Conservation (phyloP, 2,329 filamentous ascomycete species). For the Herpotrichia juniperi region DNA sequence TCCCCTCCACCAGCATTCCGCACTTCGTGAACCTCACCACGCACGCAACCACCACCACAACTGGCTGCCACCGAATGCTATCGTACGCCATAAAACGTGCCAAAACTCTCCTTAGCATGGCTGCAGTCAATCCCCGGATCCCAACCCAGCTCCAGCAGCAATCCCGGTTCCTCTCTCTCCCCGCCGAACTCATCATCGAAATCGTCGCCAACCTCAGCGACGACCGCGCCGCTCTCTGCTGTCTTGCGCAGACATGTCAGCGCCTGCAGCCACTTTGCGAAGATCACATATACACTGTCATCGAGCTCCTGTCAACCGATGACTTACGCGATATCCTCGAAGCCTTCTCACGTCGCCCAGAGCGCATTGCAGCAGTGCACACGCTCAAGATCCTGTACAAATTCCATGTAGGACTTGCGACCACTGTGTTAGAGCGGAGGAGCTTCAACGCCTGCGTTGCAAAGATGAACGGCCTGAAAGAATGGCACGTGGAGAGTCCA, state of each 20-base stretch:
- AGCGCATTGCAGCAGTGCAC: constrained; percentile 36
- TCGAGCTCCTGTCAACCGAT: constrained; percentile 33
- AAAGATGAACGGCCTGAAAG: constrained; percentile 36
- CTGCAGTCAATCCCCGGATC: too few relatives aligned
- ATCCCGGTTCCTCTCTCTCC: constrained; percentile 12
- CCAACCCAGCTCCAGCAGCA: neutral
- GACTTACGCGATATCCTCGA: constrained; percentile 31
- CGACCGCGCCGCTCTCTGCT: constrained; percentile 29
- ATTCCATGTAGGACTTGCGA: constrained; percentile 23
- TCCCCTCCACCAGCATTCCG: too few relatives aligned
- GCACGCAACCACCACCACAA: too few relatives aligned
- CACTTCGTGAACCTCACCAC: too few relatives aligned
- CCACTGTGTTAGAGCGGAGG: constrained; percentile 26
- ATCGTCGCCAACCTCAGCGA: constrained; percentile 32
- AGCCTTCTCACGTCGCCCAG: constrained; percentile 28
- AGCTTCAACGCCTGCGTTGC: constrained; percentile 35
- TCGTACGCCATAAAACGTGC: too few relatives aligned
- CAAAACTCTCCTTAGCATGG: neutral
- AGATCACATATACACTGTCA: constrained; percentile 37
- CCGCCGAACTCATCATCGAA: constrained; percentile 34
- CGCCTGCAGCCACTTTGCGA: constrained; percentile 38
- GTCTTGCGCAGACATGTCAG: constrained; percentile 36
- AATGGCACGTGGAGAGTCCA: constrained; percentile 43
- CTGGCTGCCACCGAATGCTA: too few relatives aligned
- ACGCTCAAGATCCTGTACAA: constrained; percentile 40